Base-by-base conservation (phyloP, 192 early-diverging fungal genomes). In the Phycomyces blakesleeanus region DNA sequence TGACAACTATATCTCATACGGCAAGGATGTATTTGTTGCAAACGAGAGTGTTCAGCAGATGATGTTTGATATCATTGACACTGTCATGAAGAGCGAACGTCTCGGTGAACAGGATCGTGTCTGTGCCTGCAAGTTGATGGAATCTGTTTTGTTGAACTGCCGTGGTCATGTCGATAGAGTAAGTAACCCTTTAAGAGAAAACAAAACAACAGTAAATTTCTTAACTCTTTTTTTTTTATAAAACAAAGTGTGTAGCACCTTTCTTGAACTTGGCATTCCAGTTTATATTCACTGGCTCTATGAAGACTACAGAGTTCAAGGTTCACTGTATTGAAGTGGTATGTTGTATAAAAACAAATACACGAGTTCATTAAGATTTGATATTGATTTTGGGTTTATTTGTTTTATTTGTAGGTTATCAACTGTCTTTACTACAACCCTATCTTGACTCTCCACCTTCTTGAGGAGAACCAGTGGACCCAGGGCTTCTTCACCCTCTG, bases 361-460 rank as follows among this genome's bases (percentile, higher is more conserved):
- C n/a, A n/a, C n/a, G n/a, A n/a, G n/a, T n/a, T n/a, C n/a, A n/a
- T n/a, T n/a, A n/a, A 71, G 69, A 62, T 55, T 34, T 34, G 29
- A 7, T 5, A 49, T 65, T 65, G 66, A 21, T 20, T 15, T n/a
- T 34, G 21, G 21, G 27, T 70, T 57, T 26, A 24, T 47, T 29
- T 69, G 25, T 29, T 58, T 38, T 51, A 20, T 59, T 62, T 57
- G 29, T 44, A 73, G 42, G 79, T 93, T 29, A 80, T 97, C 68
- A 96, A 97, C 65, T 81, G 82, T 37, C 42, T 97, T 40, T 91
- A 89, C 72, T 97, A 97, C 79, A 96, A 94, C 68, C 92, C 95
- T 8, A 60, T 79, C 4, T 75, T 86, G 27, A 83, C 93, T 2
- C 72, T 97, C 24, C 76, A 67, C 24, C 70, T 95, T 1, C 78